Conservation (phyloP, 208 protist species). For the Phytomonas sp. region DNA sequence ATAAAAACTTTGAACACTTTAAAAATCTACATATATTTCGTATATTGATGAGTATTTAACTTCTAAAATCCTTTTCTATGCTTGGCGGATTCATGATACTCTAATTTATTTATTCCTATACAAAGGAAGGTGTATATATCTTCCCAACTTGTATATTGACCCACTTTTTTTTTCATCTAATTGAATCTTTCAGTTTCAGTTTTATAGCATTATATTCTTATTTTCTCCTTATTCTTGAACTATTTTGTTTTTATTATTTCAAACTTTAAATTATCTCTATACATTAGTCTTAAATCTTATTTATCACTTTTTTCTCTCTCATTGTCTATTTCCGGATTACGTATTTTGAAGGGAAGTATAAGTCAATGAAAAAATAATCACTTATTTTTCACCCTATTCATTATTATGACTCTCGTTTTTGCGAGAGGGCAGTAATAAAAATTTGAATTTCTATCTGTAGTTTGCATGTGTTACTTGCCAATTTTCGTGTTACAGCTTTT, state of each 20-base stretch:
- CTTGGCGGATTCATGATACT: neutral
- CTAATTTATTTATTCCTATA: conserved; percentile 3
- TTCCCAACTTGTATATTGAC: neutral
- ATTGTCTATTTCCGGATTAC: conserved; percentile 4
- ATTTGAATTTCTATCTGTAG: neutral
- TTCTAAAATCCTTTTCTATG: neutral
- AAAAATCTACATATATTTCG: neutral
- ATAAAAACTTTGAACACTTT: neutral
- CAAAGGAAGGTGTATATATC: neutral
- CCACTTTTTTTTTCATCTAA: neutral
- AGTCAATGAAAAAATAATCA: neutral
- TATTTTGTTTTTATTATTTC: neutral
- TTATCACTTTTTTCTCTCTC: neutral
- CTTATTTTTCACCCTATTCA: neutral
- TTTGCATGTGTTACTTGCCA: neutral
- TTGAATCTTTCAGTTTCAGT: neutral
- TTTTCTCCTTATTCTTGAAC: conserved; percentile 8
- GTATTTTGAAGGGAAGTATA: neutral
- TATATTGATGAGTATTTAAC: neutral
- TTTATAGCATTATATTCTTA: neutral
- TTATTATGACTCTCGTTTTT: neutral
- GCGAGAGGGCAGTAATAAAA: neutral
- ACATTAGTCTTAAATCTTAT: conserved; percentile 8
- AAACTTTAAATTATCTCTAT: conserved; percentile 6
- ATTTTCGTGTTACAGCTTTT: neutral